phyloP scores from a whole-genome alignment of 2,329 filamentous ascomycete species.

The Xylariaceae sp. region DNA sequence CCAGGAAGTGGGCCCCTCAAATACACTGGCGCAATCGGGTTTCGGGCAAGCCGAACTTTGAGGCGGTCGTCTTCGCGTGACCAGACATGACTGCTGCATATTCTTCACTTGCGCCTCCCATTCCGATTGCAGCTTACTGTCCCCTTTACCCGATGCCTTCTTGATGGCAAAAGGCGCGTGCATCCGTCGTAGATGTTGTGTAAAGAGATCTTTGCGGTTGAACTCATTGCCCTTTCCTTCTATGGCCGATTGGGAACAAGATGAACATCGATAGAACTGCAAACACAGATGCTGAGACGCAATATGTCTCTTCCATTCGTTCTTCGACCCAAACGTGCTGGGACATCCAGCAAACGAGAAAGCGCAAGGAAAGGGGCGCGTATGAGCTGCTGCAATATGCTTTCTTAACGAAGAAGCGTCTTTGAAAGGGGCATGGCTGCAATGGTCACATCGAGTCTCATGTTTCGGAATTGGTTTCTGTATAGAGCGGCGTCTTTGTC shows the following conservation, averaged over 20 bases:
- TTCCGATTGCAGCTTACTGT: constrained; percentile 54
- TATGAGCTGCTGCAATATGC: constrained; percentile 63
- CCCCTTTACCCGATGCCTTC: constrained; percentile 50
- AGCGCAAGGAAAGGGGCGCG: constrained; percentile 74
- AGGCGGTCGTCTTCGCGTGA: constrained; percentile 63
- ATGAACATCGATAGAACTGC: constrained; percentile 59
- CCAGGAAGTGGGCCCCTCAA: constrained; percentile 71
- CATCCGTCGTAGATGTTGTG: constrained; percentile 91
- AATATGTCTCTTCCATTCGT: constrained; percentile 97
- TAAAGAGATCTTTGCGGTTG: constrained; percentile 94
- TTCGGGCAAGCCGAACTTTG: constrained; percentile 65
- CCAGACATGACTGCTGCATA: constrained; percentile 69
- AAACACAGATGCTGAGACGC: constrained; percentile 78
- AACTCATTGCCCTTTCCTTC: constrained; percentile 57
- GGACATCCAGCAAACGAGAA: constrained; percentile 78
- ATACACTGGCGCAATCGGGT: constrained; percentile 63
- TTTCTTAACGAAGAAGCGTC: constrained; percentile 61
- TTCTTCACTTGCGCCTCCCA: constrained; percentile 62
- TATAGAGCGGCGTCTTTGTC: constrained; percentile 42
- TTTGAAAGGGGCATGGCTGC: constrained; percentile 60
- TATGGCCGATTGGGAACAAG: constrained; percentile 45
- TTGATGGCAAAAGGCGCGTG: constrained; percentile 67
- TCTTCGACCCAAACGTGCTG: constrained; percentile 85
- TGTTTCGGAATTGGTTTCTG: constrained; percentile 47
- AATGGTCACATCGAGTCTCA: constrained; percentile 56